Evolutionary conservation across 2,329 filamentous ascomycete species (phyloP), one percentile per base, ranked within the genome.

Genomic region (Eutypa lata): DNA sequence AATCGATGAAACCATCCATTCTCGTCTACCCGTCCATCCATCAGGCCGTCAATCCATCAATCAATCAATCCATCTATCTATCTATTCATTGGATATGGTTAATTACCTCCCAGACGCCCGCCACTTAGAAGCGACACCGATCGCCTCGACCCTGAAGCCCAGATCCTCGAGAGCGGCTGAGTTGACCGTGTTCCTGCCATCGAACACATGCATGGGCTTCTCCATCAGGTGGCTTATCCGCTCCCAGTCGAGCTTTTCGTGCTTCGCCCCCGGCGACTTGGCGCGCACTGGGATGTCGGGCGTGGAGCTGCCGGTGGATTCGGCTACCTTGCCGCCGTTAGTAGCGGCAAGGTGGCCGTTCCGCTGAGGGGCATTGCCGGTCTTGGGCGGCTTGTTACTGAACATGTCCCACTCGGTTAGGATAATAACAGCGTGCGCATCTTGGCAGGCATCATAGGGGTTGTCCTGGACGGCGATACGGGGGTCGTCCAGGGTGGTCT

Each of bases 381-480:
- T 48, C 22, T 53, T 42, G 47, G 62, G 49, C 56, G 57, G 57
- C 47, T 72, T 69, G 60, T 73, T 75, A 49, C 74, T 73, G 67
- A 82, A 82, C 70, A 81, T 78, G 61, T 82, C 78, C 56, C 79
- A 81, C 53, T 82, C 78, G 48, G 79, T 82, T n/a, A 77, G 76
- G 62, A 82, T 77, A 53, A 82, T 69, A 43, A 82, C 67, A 37
- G 79, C 79, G 43, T 78, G 74, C 62, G 75, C 76, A 43, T 63
- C 70, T 40, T 71, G 60, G 61, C 79, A 82, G 19, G 79, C 80
- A 37, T 75, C 72, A 56, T 81, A 77, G 28, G 72, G 75, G 53
- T 76, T 74, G 7, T 69, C 70, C 60, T 80, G 78, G 31, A 82
- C 74, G 13, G 67, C 68, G 46, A 82, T 68, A 46, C 73, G 74